phyloP scores from a whole-genome alignment of 2,329 filamentous ascomycete genomes.

The Anthostomella pinea region DNA sequence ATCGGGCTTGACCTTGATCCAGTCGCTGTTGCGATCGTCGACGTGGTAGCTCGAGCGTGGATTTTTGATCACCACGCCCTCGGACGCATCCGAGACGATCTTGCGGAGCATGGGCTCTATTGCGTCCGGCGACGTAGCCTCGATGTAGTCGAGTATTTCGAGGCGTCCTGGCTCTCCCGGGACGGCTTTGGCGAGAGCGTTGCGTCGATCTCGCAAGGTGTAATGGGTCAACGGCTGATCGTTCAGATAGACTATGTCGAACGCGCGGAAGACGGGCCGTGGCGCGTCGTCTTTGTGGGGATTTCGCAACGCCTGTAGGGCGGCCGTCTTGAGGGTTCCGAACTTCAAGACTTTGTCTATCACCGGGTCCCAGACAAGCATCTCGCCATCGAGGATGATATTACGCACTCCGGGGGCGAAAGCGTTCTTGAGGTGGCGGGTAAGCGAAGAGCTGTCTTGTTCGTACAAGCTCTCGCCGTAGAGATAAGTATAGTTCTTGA shows the following conservation, averaged over 20 bases:
- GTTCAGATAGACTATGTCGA: conserved; percentile 90
- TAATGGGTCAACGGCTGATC: conserved; percentile 76
- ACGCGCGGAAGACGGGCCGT: conserved; percentile 78
- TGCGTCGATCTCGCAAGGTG: conserved; percentile 75
- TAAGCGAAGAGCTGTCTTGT: conserved; percentile 74
- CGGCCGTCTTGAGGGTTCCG: conserved; percentile 89
- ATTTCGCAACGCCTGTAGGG: conserved; percentile 74
- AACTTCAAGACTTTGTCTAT: conserved; percentile 84
- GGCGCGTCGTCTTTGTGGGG: conserved; percentile 61
- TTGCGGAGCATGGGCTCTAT: conserved; percentile 78
- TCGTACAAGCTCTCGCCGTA: conserved; percentile 79
- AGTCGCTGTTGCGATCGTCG: conserved; percentile 89
- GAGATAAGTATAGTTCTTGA: conserved; percentile 92
- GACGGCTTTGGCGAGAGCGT: conserved; percentile 70
- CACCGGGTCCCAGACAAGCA: conserved; percentile 96
- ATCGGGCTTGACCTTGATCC: conserved; percentile 98
- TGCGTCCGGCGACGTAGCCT: conserved; percentile 63
- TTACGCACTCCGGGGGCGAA: conserved; percentile 78
- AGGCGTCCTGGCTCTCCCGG: conserved; percentile 69
- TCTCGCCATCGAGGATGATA: conserved; percentile 92
- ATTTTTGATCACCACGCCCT: conserved; percentile 92
- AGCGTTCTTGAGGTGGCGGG: conserved; percentile 72
- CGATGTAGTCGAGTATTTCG: conserved; percentile 73
- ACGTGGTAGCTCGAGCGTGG: conserved; percentile 81
- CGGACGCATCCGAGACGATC: conserved; percentile 82